phyloP scores from a whole-genome alignment of 305 asterid species.

The Euphrasia arctica region DNA sequence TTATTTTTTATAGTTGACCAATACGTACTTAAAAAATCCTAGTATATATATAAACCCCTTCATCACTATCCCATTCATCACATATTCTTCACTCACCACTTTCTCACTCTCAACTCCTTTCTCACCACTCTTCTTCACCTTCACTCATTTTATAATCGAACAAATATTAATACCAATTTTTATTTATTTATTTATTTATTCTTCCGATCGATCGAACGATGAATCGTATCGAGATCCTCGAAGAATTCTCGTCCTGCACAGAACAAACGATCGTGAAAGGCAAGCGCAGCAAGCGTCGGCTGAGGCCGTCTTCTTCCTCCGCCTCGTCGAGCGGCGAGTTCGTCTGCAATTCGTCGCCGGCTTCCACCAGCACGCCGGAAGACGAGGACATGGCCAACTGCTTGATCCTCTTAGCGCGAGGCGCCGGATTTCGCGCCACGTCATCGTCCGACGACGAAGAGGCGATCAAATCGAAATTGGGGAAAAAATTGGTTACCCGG shows the following conservation, averaged over 20 bases:
- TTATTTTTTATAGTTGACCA: too few relatives aligned
- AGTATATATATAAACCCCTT: too few relatives aligned
- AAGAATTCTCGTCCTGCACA: conserved; percentile 34
- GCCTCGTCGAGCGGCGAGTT: conserved; percentile 35
- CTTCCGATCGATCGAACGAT: not conserved
- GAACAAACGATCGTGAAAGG: conserved; percentile 55
- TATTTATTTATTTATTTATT: too few relatives aligned
- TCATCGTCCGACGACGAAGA: conserved; percentile 12
- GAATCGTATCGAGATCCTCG: conserved; percentile 32
- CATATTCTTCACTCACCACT: too few relatives aligned
- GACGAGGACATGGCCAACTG: conserved; percentile 87
- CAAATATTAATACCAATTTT: too few relatives aligned
- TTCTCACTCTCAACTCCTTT: too few relatives aligned
- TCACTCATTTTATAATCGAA: too few relatives aligned
- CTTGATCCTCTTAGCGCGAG: conserved; percentile 66
- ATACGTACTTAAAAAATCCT: too few relatives aligned
- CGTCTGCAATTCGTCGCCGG: conserved; percentile 24
- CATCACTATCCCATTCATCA: too few relatives aligned
- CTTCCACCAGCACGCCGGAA: conserved; percentile 47
- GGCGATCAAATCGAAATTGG: conserved; percentile 10
- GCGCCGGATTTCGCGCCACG: conserved; percentile 12
- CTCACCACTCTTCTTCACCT: too few relatives aligned
- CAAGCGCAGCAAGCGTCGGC: conserved; percentile 58
- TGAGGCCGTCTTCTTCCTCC: conserved; percentile 44
- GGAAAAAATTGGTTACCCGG: conserved; percentile 23